Evolutionary conservation across 129 eudicot genomes (phyloP), one percentile per base, ranked within the genome.

Genomic region (Artemisia argyi): DNA sequence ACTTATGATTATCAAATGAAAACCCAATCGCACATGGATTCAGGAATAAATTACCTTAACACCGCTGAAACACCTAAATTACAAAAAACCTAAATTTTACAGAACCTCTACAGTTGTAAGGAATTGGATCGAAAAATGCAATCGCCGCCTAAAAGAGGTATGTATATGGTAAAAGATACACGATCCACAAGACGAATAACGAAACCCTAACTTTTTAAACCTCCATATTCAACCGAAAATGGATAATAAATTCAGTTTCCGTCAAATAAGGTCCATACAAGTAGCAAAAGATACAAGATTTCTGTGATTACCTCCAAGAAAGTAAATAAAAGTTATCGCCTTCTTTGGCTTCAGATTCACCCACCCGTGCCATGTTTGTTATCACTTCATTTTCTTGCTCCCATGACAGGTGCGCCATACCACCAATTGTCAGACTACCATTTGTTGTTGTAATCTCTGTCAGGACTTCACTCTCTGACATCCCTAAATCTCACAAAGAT

Each of bases 321-420:
- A 92, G 78, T 65, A 89, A 73, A 80, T 81, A 89, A 66, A 81
- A 92, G 30, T 72, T 80, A 66, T 92, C 96, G 75, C 94, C 97
- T 65, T 83, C 89, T 85, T 89, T 92, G 63, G 87, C 85, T 18
- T 74, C 85, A 73, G 88, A 35, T 81, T 85, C 96, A 49, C 77
- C 77, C 28, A 85, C 86, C 73, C 63, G 22, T 0, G 82, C 22
- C 61, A 89, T 77, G 77, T 79, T 91, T 20, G 84, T 53, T 49
- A 92, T 85, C 59, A 74, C 78, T 62, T 67, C 74, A 65, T 75
- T 85, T 73, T 92, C 91, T 69, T 86, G 88, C 79, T 92, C 96
- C 48, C 91, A 96, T 68, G 89, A 79, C 69, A 73, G 69, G 78
- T 70, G 78, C 73, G 69, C 16, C 75, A 69, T 49, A 50, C 75